phyloP scores from a whole-genome alignment of 2,329 filamentous ascomycete genomes.

The Aureobasidium sp. region DNA sequence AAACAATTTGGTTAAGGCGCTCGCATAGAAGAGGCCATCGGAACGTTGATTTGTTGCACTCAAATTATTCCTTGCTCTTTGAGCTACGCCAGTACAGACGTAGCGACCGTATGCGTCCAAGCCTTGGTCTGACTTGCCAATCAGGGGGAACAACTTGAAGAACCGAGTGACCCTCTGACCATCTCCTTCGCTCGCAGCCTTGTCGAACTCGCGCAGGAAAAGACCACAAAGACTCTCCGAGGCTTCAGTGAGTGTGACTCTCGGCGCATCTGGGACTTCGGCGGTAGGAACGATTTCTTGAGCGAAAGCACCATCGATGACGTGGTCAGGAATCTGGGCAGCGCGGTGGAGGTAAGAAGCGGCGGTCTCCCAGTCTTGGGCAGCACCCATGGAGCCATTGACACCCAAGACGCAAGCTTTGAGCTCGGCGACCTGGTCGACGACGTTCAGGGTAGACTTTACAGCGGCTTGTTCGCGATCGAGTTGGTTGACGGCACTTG shows the following conservation, averaged over 20 bases:
- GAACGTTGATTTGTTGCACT: slow-evolving; percentile 59
- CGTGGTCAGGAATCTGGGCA: slow-evolving; percentile 68
- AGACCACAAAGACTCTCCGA: slow-evolving; percentile 83
- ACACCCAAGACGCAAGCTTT: slow-evolving; percentile 95
- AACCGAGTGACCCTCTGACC: slow-evolving; percentile 87
- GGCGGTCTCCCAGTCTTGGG: slow-evolving; percentile 97
- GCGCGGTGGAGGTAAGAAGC: slow-evolving; percentile 83
- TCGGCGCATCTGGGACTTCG: slow-evolving; percentile 87
- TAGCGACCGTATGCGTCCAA: slow-evolving; percentile 93
- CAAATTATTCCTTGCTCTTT: slow-evolving; percentile 71
- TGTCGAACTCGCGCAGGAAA: slow-evolving; percentile 92
- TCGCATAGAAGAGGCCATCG: slow-evolving; percentile 87
- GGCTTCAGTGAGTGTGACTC: slow-evolving; percentile 76
- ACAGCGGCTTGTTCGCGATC: slow-evolving; percentile 89
- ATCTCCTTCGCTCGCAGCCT: slow-evolving; percentile 78
- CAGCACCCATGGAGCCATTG: slow-evolving; percentile 90
- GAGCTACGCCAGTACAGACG: slow-evolving; percentile 89
- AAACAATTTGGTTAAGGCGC: slow-evolving; percentile 82
- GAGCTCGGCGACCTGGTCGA: slow-evolving; percentile 93
- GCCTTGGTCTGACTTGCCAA: slow-evolving; percentile 80
- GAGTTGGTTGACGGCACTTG: slow-evolving; percentile 75
- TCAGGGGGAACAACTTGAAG: slow-evolving; percentile 95
- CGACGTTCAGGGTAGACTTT: slow-evolving; percentile 80
- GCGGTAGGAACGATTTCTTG: slow-evolving; percentile 89
- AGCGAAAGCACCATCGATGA: slow-evolving; percentile 78